A percentile compares a stretch with the other conserved stretches of the same genome.
Conservation (phyloP, 148 eudicot genomes). For the Amaranthus palmeri region DNA sequence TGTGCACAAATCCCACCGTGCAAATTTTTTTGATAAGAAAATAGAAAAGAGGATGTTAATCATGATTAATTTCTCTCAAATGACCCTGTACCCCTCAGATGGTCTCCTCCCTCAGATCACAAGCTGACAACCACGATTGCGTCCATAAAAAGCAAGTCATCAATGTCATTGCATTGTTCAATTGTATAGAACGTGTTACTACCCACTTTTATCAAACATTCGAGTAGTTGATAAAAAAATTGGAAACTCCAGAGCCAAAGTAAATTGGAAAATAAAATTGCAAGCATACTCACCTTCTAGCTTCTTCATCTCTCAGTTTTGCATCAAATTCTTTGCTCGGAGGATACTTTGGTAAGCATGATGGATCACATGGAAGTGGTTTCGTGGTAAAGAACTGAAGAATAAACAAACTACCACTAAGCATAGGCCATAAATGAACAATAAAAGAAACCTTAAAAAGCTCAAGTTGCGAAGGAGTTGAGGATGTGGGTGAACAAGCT, state of each 20-base stretch:
- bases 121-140: too few relatives aligned
- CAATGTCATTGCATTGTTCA: too few relatives aligned
- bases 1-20: not conserved
- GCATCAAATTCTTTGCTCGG: constrained; percentile 92
- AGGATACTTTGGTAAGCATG: constrained; percentile 82
- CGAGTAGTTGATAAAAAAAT: too few relatives aligned
- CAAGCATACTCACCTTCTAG: constrained; percentile 49
- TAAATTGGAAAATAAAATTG: constrained; percentile 13
- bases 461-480: not conserved
- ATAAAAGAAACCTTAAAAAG: not conserved
- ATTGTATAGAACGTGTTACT: too few relatives aligned
- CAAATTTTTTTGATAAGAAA: too few relatives aligned
- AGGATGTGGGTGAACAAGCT: not conserved
- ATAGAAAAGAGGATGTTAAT: not conserved
- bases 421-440: constrained; percentile 1
- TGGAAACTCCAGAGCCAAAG: not conserved
- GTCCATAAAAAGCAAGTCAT: too few relatives aligned
- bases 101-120: too few relatives aligned
- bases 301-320: constrained; percentile 84
- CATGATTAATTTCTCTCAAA: not conserved
- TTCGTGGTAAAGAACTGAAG: constrained; percentile 67
- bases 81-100: not conserved
- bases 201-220: too few relatives aligned
- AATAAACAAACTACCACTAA: constrained; percentile 9
- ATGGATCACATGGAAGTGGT: constrained; percentile 86